These are phyloP conservation scores for Penicillium rolfsii DNA, from an alignment of 2,329 filamentous ascomycete species.

Conservation along the genomic window DNA sequence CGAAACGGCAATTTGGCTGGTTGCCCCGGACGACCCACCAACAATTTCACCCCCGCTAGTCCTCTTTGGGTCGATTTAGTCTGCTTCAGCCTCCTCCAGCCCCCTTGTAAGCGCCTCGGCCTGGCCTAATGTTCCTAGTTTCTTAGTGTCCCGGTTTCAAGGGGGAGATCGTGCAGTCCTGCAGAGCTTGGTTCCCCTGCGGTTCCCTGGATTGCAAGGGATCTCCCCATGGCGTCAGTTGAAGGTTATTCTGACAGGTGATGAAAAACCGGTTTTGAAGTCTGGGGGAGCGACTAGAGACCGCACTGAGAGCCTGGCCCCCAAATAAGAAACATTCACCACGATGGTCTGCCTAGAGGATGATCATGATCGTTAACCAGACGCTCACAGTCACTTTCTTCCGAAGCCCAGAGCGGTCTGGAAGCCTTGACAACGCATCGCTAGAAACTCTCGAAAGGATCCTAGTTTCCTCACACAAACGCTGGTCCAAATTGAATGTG, in stretches of 20 bases:
- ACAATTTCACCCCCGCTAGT: neutral
- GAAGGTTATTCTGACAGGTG: conserved; percentile 12
- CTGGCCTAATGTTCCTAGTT: neutral
- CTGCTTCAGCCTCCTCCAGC: conserved; percentile 5
- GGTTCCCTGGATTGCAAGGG: conserved; percentile 1
- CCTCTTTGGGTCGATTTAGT: neutral
- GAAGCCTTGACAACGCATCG: neutral
- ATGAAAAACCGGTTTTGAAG: conserved; percentile 6
- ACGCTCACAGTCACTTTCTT: neutral
- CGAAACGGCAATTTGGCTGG: conserved; percentile 9
- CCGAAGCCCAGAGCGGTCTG: neutral
- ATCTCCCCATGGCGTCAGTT: conserved; percentile 9
- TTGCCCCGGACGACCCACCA: conserved; percentile 27
- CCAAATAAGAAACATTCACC: no score
- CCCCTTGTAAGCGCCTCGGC: neutral
- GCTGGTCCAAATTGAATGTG: neutral
- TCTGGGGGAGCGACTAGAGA: neutral
- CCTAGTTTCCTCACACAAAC: no score
- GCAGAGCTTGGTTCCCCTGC: neutral
- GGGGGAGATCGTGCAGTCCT: conserved; percentile 2
- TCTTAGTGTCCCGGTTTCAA: neutral
- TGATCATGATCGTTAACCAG: neutral
- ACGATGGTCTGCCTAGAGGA: no score
- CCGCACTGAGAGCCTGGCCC: neutral
- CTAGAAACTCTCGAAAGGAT: neutral